Conservation (phyloP, 768 basidiomycete species). For the Suillus subaureus region DNA sequence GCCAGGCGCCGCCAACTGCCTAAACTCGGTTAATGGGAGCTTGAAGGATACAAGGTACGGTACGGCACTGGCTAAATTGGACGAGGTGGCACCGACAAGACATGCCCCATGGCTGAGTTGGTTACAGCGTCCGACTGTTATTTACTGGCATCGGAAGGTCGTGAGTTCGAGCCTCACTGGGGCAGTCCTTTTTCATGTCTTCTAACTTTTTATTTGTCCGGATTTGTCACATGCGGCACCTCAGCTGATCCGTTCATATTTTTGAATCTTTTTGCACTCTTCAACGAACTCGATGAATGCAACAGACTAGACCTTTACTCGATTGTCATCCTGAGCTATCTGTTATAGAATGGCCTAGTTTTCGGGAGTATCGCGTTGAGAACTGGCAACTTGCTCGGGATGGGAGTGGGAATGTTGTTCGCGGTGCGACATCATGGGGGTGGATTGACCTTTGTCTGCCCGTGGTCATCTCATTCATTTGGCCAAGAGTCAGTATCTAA, state of each 20-base stretch:
- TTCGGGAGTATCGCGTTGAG: conserved; percentile 63
- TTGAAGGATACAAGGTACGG: background rate
- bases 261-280: background rate
- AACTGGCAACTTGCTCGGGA: conserved; percentile 49
- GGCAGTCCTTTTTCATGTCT: conserved; percentile 35
- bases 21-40: background rate
- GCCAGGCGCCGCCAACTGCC: background rate
- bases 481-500: conserved; percentile 31
- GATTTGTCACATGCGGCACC: background rate
- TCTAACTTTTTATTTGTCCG: background rate
- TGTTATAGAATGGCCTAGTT: conserved; percentile 46
- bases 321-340: conserved; percentile 54
- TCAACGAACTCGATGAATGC: conserved; percentile 35
- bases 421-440: conserved; percentile 32
- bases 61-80: background rate
- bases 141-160: conserved; percentile 45
- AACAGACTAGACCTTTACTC: conserved; percentile 37
- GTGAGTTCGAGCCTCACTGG: conserved; percentile 57
- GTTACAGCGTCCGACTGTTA: conserved; percentile 55
- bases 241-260: background rate
- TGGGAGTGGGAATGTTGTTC: conserved; percentile 38
- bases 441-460: conserved; percentile 41
- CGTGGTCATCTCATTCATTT: conserved; percentile 34
- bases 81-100: background rate
- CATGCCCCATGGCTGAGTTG: conserved; percentile 56